Conservation (phyloP, 2,329 filamentous ascomycete species). For the Botrytis paeoniae region DNA sequence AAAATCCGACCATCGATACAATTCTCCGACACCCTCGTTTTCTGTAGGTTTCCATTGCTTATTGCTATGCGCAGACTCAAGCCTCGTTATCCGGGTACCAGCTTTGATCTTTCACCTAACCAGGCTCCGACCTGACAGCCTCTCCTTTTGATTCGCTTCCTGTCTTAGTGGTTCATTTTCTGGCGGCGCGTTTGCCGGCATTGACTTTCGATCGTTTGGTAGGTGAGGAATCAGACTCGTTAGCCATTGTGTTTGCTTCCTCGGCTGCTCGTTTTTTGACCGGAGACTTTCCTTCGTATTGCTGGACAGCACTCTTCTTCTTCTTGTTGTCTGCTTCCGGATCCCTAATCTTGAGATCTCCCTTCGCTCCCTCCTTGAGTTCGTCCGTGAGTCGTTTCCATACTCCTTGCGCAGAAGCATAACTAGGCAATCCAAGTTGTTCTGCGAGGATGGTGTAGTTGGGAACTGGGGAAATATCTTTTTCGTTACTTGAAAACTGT, state of each 20-base stretch:
- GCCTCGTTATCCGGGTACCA: not conserved
- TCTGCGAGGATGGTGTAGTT: not conserved
- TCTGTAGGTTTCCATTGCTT: not conserved
- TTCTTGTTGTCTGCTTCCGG: not conserved
- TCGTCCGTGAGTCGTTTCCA: not conserved
- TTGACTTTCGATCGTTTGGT: not conserved
- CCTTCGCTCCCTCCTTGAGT: not conserved
- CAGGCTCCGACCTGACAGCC: fast-evolving
- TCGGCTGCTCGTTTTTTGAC: not conserved
- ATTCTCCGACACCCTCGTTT: not conserved
- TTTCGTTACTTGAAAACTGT: not conserved
- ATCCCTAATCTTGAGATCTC: not conserved
- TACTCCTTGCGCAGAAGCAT: not conserved
- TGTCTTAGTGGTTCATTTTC: not conserved
- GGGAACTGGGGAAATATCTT: not conserved
- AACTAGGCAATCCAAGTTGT: not conserved
- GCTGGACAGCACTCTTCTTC: not conserved
- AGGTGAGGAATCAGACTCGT: not conserved
- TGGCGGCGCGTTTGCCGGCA: not conserved
- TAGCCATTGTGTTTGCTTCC: not conserved
- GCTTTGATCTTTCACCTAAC: not conserved
- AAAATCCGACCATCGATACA: not conserved
- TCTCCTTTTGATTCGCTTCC: not conserved
- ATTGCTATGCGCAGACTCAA: not conserved
- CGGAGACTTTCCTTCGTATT: not conserved